A percentile compares a stretch with the other conserved stretches of the same genome.
These are phyloP conservation scores for Lepidium aucheri DNA, from an alignment of 345 rosid genomes.

Conservation along the genomic window DNA sequence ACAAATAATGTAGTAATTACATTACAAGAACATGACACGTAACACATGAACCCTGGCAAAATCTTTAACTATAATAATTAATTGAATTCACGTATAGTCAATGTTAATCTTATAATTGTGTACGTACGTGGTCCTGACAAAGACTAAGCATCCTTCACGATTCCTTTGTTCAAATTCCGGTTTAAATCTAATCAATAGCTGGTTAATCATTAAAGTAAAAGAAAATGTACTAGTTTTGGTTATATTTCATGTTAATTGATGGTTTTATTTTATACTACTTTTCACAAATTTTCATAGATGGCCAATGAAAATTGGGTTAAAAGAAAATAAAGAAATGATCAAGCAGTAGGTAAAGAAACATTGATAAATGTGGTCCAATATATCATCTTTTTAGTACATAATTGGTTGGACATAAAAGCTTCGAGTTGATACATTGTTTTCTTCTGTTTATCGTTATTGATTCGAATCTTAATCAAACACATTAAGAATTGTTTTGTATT, in stretches of 20 bases:
- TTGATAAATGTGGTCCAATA: conserved; percentile 29
- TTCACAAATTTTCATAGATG: not conserved
- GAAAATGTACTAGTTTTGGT: not conserved
- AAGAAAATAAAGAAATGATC: not conserved
- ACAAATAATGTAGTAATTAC: not conserved
- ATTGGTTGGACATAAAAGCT: conserved; percentile 25
- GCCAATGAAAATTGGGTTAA: not conserved
- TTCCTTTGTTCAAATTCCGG: conserved; percentile 2
- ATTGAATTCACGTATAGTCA: conserved; percentile 1
- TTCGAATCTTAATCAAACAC: conserved; percentile 17
- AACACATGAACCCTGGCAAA: not conserved
- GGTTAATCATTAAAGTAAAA: conserved; percentile 7
- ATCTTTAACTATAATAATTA: not conserved
- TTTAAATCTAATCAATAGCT: conserved; percentile 10
- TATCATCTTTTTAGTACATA: conserved; percentile 19
- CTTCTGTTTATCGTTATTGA: conserved; percentile 18
- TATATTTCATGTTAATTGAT: conserved; percentile 1
- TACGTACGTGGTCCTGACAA: conserved; percentile 25
- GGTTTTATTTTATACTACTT: not conserved
- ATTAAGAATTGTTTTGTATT: not conserved
- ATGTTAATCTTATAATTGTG: not conserved
- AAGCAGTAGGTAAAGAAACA: conserved; percentile 26
- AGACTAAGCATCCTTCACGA: conserved; percentile 12
- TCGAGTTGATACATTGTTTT: conserved; percentile 16
- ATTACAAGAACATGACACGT: not conserved